Conservation (phyloP, 129 eudicot genomes). For the Tagetes erecta region DNA sequence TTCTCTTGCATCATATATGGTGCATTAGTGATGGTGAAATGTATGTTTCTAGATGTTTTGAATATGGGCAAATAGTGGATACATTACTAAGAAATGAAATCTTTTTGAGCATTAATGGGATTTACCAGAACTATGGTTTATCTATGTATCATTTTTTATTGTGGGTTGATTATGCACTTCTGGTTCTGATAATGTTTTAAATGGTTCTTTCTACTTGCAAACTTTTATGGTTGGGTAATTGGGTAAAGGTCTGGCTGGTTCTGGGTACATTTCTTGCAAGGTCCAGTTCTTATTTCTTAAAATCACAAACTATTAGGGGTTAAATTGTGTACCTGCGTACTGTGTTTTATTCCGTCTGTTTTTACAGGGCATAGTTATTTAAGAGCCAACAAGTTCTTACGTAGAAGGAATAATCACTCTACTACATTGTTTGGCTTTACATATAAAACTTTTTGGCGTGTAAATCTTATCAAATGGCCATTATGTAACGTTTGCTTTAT, state of each 20-base stretch:
- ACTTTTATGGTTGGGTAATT: neutral
- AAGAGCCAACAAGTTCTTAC: neutral
- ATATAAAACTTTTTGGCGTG: neutral
- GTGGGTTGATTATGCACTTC: neutral
- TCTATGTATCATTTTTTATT: neutral
- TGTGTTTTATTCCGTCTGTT: neutral
- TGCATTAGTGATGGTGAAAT: slow-evolving; percentile 1
- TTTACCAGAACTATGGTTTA: neutral
- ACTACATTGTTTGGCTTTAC: neutral
- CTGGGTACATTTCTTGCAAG: neutral
- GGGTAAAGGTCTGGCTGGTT: neutral
- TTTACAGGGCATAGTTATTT: neutral
- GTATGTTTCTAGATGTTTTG: neutral
- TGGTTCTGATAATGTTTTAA: slow-evolving; percentile 8
- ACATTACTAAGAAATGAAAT: neutral
- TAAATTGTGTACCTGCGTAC: neutral
- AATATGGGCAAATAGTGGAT: neutral
- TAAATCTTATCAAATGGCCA: neutral
- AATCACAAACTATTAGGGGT: neutral
- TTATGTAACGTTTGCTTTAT: slow-evolving; percentile 4
- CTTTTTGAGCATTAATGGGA: neutral
- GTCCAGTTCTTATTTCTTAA: neutral
- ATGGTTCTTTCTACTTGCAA: neutral
- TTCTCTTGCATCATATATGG: neutral
- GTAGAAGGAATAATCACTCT: neutral